Percentiles rank a stretch among this genome's conserved stretches.
Evolutionary conservation across 2,329 filamentous ascomycete genomes (phyloP).

Genomic region (Sporothrix pseudoabietina): DNA sequence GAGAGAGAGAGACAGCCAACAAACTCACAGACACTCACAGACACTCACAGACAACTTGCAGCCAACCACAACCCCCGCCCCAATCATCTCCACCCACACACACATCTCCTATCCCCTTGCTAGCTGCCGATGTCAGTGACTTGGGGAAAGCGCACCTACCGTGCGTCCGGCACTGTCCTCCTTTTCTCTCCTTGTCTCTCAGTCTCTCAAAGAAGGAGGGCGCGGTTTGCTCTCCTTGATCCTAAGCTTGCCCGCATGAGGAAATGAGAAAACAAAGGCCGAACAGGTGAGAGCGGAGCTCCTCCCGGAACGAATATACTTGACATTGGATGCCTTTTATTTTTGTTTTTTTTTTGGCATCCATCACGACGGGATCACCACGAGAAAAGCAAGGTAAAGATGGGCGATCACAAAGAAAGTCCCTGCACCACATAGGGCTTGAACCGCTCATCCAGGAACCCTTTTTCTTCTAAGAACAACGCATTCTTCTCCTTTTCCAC

Average conservation of each 20-base stretch:
- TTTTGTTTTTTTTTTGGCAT: background rate
- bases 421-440: slow-evolving; percentile 2
- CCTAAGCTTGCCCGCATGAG: slow-evolving; percentile 7
- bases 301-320: background rate
- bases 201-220: background rate
- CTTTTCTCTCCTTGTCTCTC: background rate
- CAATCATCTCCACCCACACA: background rate
- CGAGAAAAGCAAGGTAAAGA: background rate
- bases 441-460: background rate
- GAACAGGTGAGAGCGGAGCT: background rate
- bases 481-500: too few species aligned
- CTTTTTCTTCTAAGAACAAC: background rate
- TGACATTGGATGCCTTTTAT: background rate
- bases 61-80: background rate
- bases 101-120: background rate
- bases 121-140: slow-evolving; percentile 16
- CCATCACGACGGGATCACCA: background rate
- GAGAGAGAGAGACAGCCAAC: background rate
- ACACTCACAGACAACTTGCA: background rate
- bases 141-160: background rate
- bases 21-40: background rate
- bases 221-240: slow-evolving; percentile 4
- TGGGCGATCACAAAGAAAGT: background rate
- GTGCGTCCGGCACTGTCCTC: slow-evolving; percentile 9
- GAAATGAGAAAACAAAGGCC: slow-evolving; percentile 16